Evolutionary conservation across 768 basidiomycete genomes (phyloP).

Genomic region (Sporobolomyces roseus): DNA sequence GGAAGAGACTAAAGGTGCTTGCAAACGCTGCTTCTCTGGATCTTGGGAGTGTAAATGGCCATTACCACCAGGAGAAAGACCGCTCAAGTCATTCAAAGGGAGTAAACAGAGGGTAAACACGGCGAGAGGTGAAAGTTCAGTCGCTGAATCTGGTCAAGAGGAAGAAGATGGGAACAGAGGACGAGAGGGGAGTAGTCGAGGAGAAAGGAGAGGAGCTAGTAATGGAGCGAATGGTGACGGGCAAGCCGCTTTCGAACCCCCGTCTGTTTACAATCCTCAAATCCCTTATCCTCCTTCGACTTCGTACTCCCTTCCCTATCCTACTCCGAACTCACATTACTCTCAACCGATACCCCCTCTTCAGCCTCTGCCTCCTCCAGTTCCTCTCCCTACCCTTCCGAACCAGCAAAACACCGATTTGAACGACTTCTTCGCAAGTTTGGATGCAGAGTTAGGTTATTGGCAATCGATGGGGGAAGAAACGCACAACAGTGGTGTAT

Average conservation of each 20-base stretch:
- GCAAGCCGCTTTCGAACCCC: background rate
- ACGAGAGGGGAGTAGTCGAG: background rate
- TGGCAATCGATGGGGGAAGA: conserved; percentile 18
- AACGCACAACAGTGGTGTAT: conserved; percentile 5
- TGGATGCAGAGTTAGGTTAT: conserved; percentile 27
- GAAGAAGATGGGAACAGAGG: background rate
- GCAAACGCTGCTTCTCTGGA: conserved; percentile 15
- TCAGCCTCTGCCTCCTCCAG: background rate
- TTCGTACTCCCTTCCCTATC: conserved; percentile 3
- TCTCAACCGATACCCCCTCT: conserved; percentile 7
- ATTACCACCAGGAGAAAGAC: background rate
- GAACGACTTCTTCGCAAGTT: conserved; percentile 19
- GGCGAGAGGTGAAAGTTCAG: background rate
- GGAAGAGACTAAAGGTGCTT: background rate
- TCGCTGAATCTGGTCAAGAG: background rate
- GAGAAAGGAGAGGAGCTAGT: background rate
- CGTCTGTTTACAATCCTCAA: background rate
- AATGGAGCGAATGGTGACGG: background rate
- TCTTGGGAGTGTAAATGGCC: conserved; percentile 28
- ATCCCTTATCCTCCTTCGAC: background rate
- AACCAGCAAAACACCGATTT: conserved; percentile 18
- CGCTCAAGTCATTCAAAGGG: background rate
- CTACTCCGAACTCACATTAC: conserved; percentile 4
- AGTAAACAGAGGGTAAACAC: background rate
- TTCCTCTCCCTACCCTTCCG: conserved; percentile 10